Conservation (phyloP, 73 alveolate species). For the Durusdinium trenchii region DNA sequence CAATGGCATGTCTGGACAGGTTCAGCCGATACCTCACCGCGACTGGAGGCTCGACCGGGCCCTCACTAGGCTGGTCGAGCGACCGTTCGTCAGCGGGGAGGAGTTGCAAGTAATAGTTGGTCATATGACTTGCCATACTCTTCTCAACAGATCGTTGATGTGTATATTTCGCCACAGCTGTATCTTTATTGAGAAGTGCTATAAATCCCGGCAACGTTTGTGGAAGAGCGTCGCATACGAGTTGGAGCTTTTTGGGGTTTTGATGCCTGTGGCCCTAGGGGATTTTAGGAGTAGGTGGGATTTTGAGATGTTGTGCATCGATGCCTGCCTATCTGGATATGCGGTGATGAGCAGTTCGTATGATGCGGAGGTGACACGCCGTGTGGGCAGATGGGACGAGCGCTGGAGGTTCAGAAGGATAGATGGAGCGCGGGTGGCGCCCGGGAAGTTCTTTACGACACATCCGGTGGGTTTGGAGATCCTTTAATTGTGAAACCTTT, state of each 20-base stretch:
- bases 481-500: not conserved
- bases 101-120: slow-evolving; percentile 19
- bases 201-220: not conserved
- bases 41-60: slow-evolving; percentile 61
- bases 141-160: slow-evolving; percentile 7
- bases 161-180: not conserved
- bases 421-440: not conserved
- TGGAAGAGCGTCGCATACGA: not conserved
- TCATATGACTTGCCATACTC: not conserved
- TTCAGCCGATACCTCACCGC: not conserved
- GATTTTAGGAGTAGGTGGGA: not conserved
- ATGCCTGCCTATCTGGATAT: not conserved
- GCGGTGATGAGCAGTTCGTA: not conserved
- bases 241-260: not conserved
- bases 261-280: not conserved
- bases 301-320: not conserved
- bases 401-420: not conserved
- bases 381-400: not conserved
- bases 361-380: not conserved
- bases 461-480: not conserved
- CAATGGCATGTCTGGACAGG: not conserved
- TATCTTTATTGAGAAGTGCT: slow-evolving; percentile 24
- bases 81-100: slow-evolving; percentile 14
- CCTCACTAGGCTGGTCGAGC: not conserved
- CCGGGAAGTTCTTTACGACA: not conserved